These are phyloP conservation scores for Bonia amplexicaulis DNA, from an alignment of 176 grass and related monocot genomes.

Conservation along the genomic window DNA sequence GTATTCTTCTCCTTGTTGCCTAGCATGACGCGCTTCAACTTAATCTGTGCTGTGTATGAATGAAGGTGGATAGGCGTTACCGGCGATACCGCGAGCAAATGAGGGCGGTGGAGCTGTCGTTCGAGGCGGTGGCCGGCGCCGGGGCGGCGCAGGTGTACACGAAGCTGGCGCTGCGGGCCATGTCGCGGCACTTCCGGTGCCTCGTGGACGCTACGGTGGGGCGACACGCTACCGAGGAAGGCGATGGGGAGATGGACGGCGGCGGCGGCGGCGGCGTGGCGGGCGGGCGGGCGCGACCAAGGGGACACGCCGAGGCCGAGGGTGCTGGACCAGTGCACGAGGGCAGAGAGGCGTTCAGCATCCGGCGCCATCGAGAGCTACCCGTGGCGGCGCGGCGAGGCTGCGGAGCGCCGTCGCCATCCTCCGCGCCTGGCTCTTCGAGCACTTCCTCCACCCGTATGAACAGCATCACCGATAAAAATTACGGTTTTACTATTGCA, in stretches of 20 bases:
- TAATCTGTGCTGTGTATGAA: background rate
- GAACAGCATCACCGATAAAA: background rate
- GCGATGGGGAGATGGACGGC: constrained; percentile 18
- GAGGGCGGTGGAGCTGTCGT: constrained; percentile 31
- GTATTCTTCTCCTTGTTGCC: background rate
- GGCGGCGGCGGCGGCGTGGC: background rate
- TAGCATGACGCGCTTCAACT: background rate
- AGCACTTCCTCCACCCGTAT: constrained; percentile 89
- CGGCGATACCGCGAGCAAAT: constrained; percentile 61
- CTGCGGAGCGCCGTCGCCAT: constrained; percentile 62
- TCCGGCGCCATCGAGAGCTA: constrained; percentile 33
- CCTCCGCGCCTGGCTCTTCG: constrained; percentile 89
- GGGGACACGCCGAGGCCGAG: constrained; percentile 59
- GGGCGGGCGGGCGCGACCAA: constrained; percentile 39
- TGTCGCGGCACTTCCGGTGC: constrained; percentile 82
- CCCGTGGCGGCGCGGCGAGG: constrained; percentile 70
- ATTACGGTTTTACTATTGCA: no score
- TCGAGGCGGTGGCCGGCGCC: constrained; percentile 46
- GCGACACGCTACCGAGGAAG: constrained; percentile 28
- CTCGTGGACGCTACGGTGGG: constrained; percentile 42
- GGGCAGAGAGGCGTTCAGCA: constrained; percentile 59
- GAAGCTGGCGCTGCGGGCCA: constrained; percentile 54
- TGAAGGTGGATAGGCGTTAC: constrained; percentile 67
- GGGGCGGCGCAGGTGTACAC: constrained; percentile 54
- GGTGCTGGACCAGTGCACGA: constrained; percentile 51